phyloP scores from a whole-genome alignment of 2,329 filamentous ascomycete species.

The Aspergillus chevalieri region DNA sequence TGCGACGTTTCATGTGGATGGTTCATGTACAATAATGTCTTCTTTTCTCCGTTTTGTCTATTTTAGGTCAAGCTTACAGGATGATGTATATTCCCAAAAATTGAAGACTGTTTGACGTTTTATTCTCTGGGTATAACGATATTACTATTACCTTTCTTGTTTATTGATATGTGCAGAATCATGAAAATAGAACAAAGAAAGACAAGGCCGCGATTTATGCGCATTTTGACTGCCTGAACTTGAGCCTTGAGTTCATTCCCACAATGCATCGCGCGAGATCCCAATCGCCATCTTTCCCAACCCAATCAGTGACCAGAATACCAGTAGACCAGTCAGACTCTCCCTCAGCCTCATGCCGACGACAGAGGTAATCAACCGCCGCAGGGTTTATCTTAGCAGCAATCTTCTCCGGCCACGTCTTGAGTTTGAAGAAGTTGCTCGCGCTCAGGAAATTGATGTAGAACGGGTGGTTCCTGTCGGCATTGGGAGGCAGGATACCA shows the following conservation, averaged over 20 bases:
- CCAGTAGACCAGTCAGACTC: constrained; percentile 77
- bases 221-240: constrained; percentile 24
- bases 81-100: constrained; percentile 18
- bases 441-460: constrained; percentile 88
- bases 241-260: constrained; percentile 73
- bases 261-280: constrained; percentile 81
- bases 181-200: constrained; percentile 3
- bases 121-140: not conserved
- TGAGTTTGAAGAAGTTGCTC: constrained; percentile 88
- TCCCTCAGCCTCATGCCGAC: constrained; percentile 51
- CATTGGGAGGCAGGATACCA: constrained; percentile 32
- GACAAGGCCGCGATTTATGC: constrained; percentile 5
- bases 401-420: constrained; percentile 90
- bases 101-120: constrained; percentile 5
- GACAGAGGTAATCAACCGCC: constrained; percentile 54
- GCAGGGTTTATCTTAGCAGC: constrained; percentile 81
- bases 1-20: constrained; percentile 8
- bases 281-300: constrained; percentile 82
- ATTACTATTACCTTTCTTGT: not conserved
- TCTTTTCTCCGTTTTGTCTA: not conserved
- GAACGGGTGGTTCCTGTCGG: constrained; percentile 54
- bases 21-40: constrained; percentile 31
- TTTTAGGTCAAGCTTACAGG: constrained; percentile 4
- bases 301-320: constrained; percentile 89
- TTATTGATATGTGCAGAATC: not conserved